A percentile compares a stretch with the other conserved stretches of the same genome.
Conservation (phyloP, 352 stramenopile genomes). For the Stephanocyclus meneghinianus region DNA sequence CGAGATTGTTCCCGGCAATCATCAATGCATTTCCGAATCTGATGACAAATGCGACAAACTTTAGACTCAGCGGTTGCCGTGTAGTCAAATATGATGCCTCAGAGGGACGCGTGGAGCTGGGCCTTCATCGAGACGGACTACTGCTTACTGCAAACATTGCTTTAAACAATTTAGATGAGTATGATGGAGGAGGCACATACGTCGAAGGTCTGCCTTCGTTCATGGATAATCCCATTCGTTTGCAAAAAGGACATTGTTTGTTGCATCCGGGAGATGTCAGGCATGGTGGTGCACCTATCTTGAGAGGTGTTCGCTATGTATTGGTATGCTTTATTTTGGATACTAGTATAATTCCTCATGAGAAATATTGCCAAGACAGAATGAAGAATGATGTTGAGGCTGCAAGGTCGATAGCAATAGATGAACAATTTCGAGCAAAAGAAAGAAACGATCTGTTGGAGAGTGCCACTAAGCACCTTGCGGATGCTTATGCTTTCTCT, state of each 20-base stretch:
- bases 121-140: slow-evolving; percentile 49
- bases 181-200: slow-evolving; percentile 40
- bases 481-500: slow-evolving; percentile 40
- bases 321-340: slow-evolving; percentile 54
- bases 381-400: slow-evolving; percentile 40
- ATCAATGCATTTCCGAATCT: slow-evolving; percentile 27
- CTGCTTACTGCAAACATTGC: slow-evolving; percentile 55
- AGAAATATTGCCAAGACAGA: slow-evolving; percentile 53
- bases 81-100: slow-evolving; percentile 58
- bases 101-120: slow-evolving; percentile 42
- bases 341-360: slow-evolving; percentile 40
- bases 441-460: slow-evolving; percentile 31
- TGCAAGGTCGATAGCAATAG: slow-evolving; percentile 26
- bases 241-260: slow-evolving; percentile 38
- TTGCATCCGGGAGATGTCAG: slow-evolving; percentile 44
- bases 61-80: slow-evolving; percentile 43
- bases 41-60: slow-evolving; percentile 13
- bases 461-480: slow-evolving; percentile 36
- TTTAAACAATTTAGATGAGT: slow-evolving; percentile 35
- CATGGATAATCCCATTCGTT: slow-evolving; percentile 30
- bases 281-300: slow-evolving; percentile 43
- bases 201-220: slow-evolving; percentile 23
- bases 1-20: slow-evolving; percentile 43
- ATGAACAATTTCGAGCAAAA: slow-evolving; percentile 14
- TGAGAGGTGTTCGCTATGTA: slow-evolving; percentile 37